Base-by-base conservation (phyloP, 176 grass and related monocot species). In the Echinochloa phyllopogon region DNA sequence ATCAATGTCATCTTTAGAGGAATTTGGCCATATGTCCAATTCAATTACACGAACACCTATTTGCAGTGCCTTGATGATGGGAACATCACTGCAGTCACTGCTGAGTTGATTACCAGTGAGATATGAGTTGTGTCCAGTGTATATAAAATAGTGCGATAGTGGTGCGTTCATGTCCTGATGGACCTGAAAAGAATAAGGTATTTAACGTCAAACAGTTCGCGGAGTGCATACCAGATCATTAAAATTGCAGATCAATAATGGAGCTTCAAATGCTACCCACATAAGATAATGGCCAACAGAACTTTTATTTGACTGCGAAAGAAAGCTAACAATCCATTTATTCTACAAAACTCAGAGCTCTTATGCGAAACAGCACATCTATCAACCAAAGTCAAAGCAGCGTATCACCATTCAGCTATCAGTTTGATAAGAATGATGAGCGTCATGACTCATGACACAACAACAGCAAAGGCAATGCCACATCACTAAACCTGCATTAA, bases 11-110 rank as follows among this genome's bases (percentile, higher is more conserved):
- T 98, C 93, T 85, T 98, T 98, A 52, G 89, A 83, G 74, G 91
- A 92, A 94, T 96, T 98, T 76, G 96, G 93, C 93, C 96, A 98
- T 82, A 98, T 95, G 81, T 96, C 96, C 78, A 98, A 76, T 75
- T 98, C 96, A 87, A 98, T 95, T 55, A 98, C 96, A 55, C 96
- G 92, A 24, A 98, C 93, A 18, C 96, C 96, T 87, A 74, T 79
- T 84, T 95, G 85, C 40, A 98, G 83, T 62, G 96, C 96, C 89
- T 96, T 98, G 75, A 98, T 94, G 38, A 98, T 98, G 29, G 96
- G 96, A 67, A 49, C 83, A 86, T 98, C 96, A 86, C 96, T 94
- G 80, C 96, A 98, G 70, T 98, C 96, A 80, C 96, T 96, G 88
- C 96, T 98, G 47, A 98, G 96, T 69, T 98, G 96, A 78, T 98